Percentiles rank a stretch among this genome's conserved stretches.
These are phyloP conservation scores for Penicillium decumbens DNA, from an alignment of 2,329 filamentous ascomycete genomes.

Conservation along the genomic window DNA sequence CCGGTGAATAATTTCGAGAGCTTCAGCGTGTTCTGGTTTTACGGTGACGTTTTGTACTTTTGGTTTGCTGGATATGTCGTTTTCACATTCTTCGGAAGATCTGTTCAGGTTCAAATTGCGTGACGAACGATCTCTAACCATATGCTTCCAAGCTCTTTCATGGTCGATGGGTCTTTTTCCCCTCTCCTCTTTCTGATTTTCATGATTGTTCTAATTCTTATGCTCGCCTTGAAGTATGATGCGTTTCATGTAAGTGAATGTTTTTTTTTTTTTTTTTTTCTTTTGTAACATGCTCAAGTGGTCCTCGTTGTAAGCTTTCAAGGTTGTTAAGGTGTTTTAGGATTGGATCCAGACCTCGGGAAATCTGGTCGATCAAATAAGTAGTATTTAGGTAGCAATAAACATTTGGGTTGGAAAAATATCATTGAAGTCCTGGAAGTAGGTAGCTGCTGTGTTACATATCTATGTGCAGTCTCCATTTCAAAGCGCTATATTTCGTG, in stretches of 20 bases:
- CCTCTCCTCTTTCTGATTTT: conserved; percentile 5
- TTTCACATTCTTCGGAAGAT: conserved; percentile 6
- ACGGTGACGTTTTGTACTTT: conserved; percentile 1
- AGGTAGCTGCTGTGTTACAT: too few relatives aligned
- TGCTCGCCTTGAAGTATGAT: neutral
- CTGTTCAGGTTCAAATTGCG: conserved; percentile 17
- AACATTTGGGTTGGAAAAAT: too few relatives aligned
- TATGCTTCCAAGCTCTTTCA: conserved; percentile 1
- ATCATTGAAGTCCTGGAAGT: too few relatives aligned
- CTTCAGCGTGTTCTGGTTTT: conserved; percentile 11
- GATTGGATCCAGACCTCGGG: neutral
- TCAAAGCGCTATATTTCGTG: too few relatives aligned
- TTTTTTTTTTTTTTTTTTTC: neutral
- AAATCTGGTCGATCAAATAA: neutral
- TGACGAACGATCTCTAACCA: conserved; percentile 11
- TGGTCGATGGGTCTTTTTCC: conserved; percentile 5
- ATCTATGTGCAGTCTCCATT: too few relatives aligned
- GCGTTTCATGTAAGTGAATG: neutral
- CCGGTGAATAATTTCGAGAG: conserved; percentile 9
- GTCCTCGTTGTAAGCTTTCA: neutral
- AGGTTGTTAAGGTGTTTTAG: neutral
- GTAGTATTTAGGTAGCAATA: neutral
- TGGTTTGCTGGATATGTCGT: neutral
- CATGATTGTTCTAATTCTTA: neutral
- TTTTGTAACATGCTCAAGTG: neutral